Base-by-base conservation (phyloP, 768 basidiomycete species). In the Mrakia blollopis region DNA sequence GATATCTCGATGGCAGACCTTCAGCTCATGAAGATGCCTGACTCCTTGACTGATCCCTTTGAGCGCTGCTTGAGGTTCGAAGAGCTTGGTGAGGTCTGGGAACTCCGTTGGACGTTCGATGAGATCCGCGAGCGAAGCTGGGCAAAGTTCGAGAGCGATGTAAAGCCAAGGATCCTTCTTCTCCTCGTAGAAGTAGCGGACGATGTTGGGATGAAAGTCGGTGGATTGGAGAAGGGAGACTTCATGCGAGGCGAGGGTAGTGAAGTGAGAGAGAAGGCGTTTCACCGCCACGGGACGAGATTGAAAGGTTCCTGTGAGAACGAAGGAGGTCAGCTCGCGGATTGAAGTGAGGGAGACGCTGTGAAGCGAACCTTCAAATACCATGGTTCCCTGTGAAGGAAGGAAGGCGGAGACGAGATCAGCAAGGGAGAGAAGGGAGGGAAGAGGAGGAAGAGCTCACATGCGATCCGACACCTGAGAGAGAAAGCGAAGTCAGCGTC, bases 221-320 rank as follows among this genome's bases (percentile, higher is more conserved):
- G 92, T 92, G 83, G 97, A 94, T 85, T 98, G 94, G 13, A 99
- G 87, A 57, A 99, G 89, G 81, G 89, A 89, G 37, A 98, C 94
- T 86, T 99, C 97, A 67, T 95, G 92, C 5, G 90, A 87, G 10
- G 95, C 95, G 52, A 99, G 89, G 0, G 94, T 96, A 74, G 96
- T 93, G 80, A 98, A 98, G 83, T 98, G 95, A 80, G 91, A 91
- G 10, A 98, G 88, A 4, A 99, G 88, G 0, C 97, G 92, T 83
- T 99, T 98, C 76, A 99, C 94, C n/a, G 97, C 97, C 0, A 99
- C 97, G 0, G 96, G 91, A 72, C 97, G 91, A 0, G 93, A 94
- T 85, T 98, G 96, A n/a, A 98, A 88, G 10, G 77, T 74, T 2
- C 77, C 73, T 54, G 1, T 23, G 6, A n/a, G 13, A 30, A 32